Conservation (phyloP, 345 rosid genomes). For the Hypericum perforatum region DNA sequence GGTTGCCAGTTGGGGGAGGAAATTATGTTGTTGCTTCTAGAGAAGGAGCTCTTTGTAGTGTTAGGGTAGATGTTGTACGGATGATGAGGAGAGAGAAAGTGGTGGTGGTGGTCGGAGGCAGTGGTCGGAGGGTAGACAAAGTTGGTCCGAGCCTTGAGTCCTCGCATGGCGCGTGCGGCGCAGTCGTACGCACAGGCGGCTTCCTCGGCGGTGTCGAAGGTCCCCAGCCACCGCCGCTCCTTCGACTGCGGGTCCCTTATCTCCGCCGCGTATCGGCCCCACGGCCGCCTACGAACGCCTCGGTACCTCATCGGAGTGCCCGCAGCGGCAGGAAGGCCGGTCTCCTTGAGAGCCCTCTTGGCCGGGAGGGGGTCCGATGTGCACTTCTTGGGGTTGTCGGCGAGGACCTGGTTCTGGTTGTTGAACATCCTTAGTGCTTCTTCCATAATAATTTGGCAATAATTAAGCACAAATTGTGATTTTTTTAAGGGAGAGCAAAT, state of each 20-base stretch:
- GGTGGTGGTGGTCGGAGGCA: too few relatives aligned
- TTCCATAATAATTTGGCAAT: conserved; percentile 31
- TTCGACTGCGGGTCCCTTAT: conserved; percentile 83
- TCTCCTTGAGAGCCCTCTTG: conserved; percentile 30
- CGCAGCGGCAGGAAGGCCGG: conserved; percentile 7
- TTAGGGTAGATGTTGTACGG: conserved; percentile 24
- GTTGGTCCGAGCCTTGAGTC: conserved; percentile 83
- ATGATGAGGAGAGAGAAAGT: conserved; percentile 12
- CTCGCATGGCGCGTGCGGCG: conserved; percentile 90
- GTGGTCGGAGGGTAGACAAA: conserved; percentile 45
- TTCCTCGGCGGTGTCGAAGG: conserved; percentile 95
- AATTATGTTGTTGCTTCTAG: conserved; percentile 9
- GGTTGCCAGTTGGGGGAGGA: conserved; percentile 11
- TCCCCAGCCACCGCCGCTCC: conserved; percentile 94
- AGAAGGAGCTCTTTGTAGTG: conserved; percentile 5
- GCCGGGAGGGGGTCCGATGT: conserved; percentile 9
- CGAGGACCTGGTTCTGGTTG: conserved; percentile 4
- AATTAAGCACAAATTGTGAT: neutral
- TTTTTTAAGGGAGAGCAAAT: too few relatives aligned
- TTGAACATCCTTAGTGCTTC: conserved; percentile 47
- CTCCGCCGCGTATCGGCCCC: conserved; percentile 99
- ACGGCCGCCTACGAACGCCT: conserved; percentile 86
- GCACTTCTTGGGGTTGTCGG: conserved; percentile 16
- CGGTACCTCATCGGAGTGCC: conserved; percentile 64
- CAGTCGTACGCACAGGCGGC: conserved; percentile 96